Evolutionary conservation across 108 stramenopile genomes (phyloP).

Genomic region (Craspedostauros australis): DNA sequence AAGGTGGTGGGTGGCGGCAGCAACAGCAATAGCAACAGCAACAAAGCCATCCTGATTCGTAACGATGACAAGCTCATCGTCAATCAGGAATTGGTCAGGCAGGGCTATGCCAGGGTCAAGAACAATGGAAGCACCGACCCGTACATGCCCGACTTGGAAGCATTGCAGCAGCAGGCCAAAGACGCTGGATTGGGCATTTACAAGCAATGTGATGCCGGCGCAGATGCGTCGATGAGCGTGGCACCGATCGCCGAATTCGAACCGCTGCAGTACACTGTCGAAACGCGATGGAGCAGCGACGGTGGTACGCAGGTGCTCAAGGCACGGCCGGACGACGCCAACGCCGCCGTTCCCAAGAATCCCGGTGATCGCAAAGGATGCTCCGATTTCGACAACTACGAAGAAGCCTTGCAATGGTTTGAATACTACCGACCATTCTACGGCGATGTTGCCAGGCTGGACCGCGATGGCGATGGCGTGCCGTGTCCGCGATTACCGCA

Average conservation of each 20-base stretch:
- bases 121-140: not conserved
- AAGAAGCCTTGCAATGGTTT: slow-evolving; percentile 52
- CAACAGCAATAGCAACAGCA: not conserved
- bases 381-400: slow-evolving; percentile 55
- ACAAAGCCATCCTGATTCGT: slow-evolving; percentile 5
- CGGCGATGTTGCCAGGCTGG: slow-evolving; percentile 57
- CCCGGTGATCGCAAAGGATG: slow-evolving; percentile 47
- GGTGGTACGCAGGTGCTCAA: slow-evolving; percentile 32
- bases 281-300: slow-evolving; percentile 33
- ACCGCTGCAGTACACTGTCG: slow-evolving; percentile 30
- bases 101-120: slow-evolving; percentile 30
- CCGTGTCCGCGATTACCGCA: slow-evolving; percentile 68
- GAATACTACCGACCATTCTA: slow-evolving; percentile 45
- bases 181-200: slow-evolving; percentile 30
- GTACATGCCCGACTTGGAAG: slow-evolving; percentile 10
- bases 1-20: slow-evolving; percentile 7
- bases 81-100: slow-evolving; percentile 38
- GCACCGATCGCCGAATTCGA: slow-evolving; percentile 29
- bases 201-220: slow-evolving; percentile 16
- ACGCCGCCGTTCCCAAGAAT: slow-evolving; percentile 23
- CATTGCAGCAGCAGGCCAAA: slow-evolving; percentile 27
- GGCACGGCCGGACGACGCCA: not conserved
- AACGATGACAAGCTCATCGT: slow-evolving; percentile 20
- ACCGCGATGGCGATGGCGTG: slow-evolving; percentile 61
- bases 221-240: not conserved